Evolutionary conservation across 257 asterid genomes (phyloP), one percentile per base, ranked within the genome.

Genomic region (Verbascum thapsus): DNA sequence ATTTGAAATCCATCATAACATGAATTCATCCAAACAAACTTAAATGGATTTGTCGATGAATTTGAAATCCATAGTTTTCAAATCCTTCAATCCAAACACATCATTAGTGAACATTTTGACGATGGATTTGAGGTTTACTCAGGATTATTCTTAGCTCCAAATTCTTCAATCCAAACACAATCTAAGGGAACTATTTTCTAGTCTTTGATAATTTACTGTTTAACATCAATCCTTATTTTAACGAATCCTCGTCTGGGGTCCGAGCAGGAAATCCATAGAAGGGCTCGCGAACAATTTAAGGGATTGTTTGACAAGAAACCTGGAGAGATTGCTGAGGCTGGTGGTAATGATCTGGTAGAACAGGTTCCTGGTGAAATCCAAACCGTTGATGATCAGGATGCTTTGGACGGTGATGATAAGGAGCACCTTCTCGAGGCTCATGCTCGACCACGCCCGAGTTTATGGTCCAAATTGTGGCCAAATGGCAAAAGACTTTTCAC

Each of bases 291-390:
- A 55, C 99, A 94, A 53, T 94, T 87, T 42, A 87, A 90, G 78
- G 99, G 99, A 58, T 63, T 94, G 54, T 94, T 90, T 32, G 96
- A 94, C 85, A 94, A 94, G 88, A 94, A 82, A 66, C 99, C 99
- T 19, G 99, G 99, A 22, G 96, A 87, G 68, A 94, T 94, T 35
- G 64, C 95, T 0, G 99, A 80, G 64, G 88, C 74, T 40, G 85
- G 75, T 45, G 74, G 53, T 35, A 43, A 17, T 12, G 88, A 80
- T 38, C n/a, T 6, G 34, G 71, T 3, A 7, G 83, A 78, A 51
- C 75, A 57, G 20, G 74, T 26, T 39, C 65, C 78, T 1, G 74
- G 16, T 12, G 85, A 79, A 64, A 69, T 56, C 69, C 63, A 17
- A 19, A 82, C 69, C 7, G 51, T 63, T 8, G 76, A 76, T 35